phyloP scores from a whole-genome alignment of 2,329 filamentous ascomycete genomes.

The Cordyceps javanica region DNA sequence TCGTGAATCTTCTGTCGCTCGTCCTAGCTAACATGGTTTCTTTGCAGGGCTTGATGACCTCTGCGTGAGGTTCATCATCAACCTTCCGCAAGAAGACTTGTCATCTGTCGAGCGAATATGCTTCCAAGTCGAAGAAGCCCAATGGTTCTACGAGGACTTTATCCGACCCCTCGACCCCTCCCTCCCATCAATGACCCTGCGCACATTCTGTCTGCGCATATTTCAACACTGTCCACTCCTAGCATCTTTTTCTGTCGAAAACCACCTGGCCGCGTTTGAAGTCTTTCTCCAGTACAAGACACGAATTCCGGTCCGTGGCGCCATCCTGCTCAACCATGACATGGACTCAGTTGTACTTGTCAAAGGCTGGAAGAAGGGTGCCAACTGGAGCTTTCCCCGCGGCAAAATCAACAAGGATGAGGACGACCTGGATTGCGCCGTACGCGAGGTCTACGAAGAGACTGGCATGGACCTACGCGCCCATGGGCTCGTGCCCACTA shows the following conservation, averaged over 20 bases:
- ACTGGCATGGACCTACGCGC: conserved; percentile 79
- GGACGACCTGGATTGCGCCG: conserved; percentile 84
- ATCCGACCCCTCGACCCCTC: conserved; percentile 82
- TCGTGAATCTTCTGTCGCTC: conserved; percentile 14
- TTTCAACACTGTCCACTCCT: conserved; percentile 92
- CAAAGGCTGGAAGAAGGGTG: conserved; percentile 95
- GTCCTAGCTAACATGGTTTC: conserved; percentile 6
- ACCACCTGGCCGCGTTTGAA: conserved; percentile 78
- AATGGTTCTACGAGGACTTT: conserved; percentile 99
- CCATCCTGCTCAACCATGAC: conserved; percentile 84
- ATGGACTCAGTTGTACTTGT: conserved; percentile 94
- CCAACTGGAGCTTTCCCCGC: conserved; percentile 92
- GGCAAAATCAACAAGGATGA: conserved; percentile 99
- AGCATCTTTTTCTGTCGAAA: conserved; percentile 69
- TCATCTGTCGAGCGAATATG: conserved; percentile 88
- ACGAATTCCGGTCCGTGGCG: conserved; percentile 85
- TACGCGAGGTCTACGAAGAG: conserved; percentile 93
- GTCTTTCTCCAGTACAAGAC: conserved; percentile 94
- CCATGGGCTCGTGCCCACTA: conserved; percentile 68
- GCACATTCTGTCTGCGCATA: conserved; percentile 80
- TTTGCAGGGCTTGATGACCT: conserved; percentile 85
- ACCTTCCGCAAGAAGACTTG: conserved; percentile 87
- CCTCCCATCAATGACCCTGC: conserved; percentile 78
- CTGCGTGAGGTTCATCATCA: conserved; percentile 96
- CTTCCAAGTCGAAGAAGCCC: conserved; percentile 97